phyloP scores from a whole-genome alignment of 148 eudicot species.

The Camellia japonica region DNA sequence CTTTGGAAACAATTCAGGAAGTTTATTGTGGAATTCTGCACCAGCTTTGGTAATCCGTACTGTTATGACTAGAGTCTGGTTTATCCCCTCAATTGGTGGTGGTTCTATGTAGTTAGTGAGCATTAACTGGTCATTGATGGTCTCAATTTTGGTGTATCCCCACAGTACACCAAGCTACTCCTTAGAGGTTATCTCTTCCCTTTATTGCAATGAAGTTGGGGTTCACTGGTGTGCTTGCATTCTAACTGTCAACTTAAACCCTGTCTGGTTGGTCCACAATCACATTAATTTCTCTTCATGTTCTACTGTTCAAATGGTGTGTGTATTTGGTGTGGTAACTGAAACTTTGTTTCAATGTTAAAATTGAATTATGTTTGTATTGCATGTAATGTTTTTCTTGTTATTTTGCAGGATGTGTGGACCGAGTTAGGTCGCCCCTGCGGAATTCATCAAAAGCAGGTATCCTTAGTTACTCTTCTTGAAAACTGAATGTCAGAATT shows the following conservation, averaged over 20 bases:
- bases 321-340: background rate
- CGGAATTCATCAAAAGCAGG: constrained; percentile 95
- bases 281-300: background rate
- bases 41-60: background rate
- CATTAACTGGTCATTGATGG: background rate
- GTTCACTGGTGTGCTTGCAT: background rate
- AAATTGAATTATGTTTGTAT: background rate
- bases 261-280: background rate
- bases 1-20: background rate
- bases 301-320: background rate
- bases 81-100: background rate
- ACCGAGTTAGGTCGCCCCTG: constrained; percentile 89
- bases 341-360: background rate
- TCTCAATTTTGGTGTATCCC: background rate
- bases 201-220: background rate
- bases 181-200: background rate
- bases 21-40: background rate
- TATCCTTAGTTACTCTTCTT: constrained; percentile 10
- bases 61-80: background rate
- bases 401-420: constrained; percentile 71
- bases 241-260: background rate
- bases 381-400: background rate
- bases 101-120: background rate
- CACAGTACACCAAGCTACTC: background rate
- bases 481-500: no score